phyloP scores from a whole-genome alignment of 345 rosid species.

The Brassica incana region DNA sequence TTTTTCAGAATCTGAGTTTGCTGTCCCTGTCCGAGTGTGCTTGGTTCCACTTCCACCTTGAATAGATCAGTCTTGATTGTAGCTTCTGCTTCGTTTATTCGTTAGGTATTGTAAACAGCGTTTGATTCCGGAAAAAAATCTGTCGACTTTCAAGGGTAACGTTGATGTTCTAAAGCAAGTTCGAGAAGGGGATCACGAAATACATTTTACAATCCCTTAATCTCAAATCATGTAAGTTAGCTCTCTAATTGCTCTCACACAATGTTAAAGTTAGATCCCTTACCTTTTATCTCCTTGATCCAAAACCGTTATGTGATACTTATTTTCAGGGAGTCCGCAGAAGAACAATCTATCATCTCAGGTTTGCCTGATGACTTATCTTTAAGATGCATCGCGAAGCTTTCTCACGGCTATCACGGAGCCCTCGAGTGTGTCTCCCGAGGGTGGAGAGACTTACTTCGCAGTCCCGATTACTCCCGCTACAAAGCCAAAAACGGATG shows the following conservation, averaged over 20 bases:
- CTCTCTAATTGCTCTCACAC: neutral
- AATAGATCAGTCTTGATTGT: conserved; percentile 11
- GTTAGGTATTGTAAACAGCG: neutral
- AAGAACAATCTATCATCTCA: conserved; percentile 54
- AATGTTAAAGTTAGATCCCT: neutral
- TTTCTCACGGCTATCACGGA: conserved; percentile 78
- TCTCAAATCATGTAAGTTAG: conserved; percentile 30
- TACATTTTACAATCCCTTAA: conserved; percentile 11
- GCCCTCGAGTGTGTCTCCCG: conserved; percentile 61
- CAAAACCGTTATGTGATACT: neutral
- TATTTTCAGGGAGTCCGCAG: conserved; percentile 48
- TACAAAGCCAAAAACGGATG: conserved; percentile 64
- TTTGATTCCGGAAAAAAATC: neutral
- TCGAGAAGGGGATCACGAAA: conserved; percentile 22
- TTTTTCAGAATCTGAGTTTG: conserved; percentile 1
- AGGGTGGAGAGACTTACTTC: conserved; percentile 71
- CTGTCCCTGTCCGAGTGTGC: neutral
- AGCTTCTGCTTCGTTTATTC: neutral
- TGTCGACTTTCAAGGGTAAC: conserved; percentile 6
- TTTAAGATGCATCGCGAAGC: conserved; percentile 64
- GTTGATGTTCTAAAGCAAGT: conserved; percentile 3
- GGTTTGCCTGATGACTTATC: conserved; percentile 83
- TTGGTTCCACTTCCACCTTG: neutral
- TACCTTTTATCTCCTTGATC: neutral
- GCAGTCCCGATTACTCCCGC: conserved; percentile 54